Evolutionary conservation across 2,329 filamentous ascomycete species (phyloP).

Genomic region (Penicillium sp.): DNA sequence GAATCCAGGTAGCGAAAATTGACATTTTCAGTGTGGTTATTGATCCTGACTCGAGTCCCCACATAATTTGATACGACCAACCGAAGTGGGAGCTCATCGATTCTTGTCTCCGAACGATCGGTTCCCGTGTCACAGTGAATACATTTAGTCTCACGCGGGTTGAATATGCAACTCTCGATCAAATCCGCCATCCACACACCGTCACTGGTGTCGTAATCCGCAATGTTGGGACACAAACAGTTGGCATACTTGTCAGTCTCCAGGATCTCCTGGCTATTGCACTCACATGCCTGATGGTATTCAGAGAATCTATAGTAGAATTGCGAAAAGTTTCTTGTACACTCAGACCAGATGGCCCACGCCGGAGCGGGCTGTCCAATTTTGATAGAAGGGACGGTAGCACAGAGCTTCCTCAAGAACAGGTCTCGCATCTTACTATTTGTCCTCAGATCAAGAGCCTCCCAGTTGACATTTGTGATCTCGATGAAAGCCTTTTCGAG

Average conservation of each 20-base stretch:
- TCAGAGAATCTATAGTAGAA: constrained; percentile 25
- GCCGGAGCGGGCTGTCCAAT: constrained; percentile 13
- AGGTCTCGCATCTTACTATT: constrained; percentile 19
- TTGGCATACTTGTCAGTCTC: neutral
- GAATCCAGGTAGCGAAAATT: constrained; percentile 24
- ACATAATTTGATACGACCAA: constrained; percentile 25
- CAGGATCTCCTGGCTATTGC: neutral
- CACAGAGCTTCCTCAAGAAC: constrained; percentile 17
- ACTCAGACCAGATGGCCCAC: constrained; percentile 25
- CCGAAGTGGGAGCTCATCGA: constrained; percentile 30
- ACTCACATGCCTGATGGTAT: neutral
- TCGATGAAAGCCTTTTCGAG: constrained; percentile 30
- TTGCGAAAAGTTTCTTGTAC: constrained; percentile 28
- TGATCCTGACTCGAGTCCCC: constrained; percentile 8
- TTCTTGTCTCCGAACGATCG: neutral
- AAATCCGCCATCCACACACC: constrained; percentile 22
- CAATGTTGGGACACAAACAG: constrained; percentile 15
- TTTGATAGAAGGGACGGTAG: constrained; percentile 2
- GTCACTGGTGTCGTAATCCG: constrained; percentile 4
- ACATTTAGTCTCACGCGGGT: neutral
- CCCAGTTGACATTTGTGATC: constrained; percentile 31
- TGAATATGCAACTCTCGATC: constrained; percentile 20
- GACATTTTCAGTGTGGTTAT: constrained; percentile 29
- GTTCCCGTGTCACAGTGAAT: neutral
- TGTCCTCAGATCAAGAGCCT: constrained; percentile 17